These are phyloP conservation scores for Rhodamnia rubescens DNA, from an alignment of 345 rosid species.

Conservation along the genomic window DNA sequence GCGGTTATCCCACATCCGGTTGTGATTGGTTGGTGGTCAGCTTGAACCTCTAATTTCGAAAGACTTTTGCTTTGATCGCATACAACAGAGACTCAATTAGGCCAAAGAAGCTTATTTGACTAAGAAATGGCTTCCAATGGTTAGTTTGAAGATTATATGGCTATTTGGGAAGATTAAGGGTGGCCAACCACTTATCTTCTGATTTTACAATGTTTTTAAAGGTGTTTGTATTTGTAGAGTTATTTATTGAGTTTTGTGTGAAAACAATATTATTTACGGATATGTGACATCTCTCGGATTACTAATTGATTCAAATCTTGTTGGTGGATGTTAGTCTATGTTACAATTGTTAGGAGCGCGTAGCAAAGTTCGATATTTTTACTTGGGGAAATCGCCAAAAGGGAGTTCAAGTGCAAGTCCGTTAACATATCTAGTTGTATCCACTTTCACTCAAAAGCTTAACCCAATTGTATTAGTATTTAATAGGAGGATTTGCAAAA, in stretches of 20 bases:
- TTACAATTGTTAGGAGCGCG: no score
- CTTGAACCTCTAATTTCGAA: no score
- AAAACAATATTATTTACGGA: background rate
- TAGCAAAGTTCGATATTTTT: no score
- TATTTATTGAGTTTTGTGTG: background rate
- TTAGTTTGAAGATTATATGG: background rate
- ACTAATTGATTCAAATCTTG: background rate
- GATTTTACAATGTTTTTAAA: background rate
- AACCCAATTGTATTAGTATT: no score
- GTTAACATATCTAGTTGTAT: no score
- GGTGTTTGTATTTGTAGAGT: background rate
- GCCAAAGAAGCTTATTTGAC: background rate
- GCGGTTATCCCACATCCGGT: no score
- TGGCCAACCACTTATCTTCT: background rate
- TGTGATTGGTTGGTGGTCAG: no score
- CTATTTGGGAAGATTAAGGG: background rate
- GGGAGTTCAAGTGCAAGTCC: no score
- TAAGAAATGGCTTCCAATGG: background rate
- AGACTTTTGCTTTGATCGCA: background rate
- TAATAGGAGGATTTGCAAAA: no score
- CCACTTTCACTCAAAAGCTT: no score
- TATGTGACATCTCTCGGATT: background rate
- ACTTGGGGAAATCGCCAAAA: no score
- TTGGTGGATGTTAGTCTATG: background rate
- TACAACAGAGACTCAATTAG: background rate